These are phyloP conservation scores for Aegilops speltoides DNA, from an alignment of 176 grass and related monocot genomes.

Conservation along the genomic window DNA sequence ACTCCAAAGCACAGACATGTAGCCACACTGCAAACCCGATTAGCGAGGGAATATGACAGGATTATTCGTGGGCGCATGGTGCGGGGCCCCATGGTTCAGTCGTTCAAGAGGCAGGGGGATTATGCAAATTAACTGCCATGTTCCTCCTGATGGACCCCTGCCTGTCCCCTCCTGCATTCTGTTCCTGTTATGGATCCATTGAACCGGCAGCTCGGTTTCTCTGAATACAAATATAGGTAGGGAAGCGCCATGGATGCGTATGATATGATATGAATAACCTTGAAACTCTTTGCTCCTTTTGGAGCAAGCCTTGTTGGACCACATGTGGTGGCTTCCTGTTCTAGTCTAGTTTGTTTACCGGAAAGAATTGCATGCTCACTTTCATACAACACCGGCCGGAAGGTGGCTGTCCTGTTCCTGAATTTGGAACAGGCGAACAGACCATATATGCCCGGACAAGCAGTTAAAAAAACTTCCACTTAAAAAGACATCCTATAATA, in stretches of 20 bases:
- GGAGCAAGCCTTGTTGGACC: not conserved
- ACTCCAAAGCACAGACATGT: not conserved
- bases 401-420: not conserved
- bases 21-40: conserved; percentile 19
- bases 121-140: conserved; percentile 36
- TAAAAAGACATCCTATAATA: not conserved
- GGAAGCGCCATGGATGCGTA: not conserved
- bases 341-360: not conserved
- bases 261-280: not conserved
- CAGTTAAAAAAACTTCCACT: not conserved
- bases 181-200: conserved; percentile 11
- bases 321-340: not conserved
- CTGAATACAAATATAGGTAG: not conserved
- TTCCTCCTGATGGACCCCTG: conserved; percentile 41
- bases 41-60: conserved; percentile 24
- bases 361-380: not conserved
- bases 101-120: conserved; percentile 39
- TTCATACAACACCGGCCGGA: not conserved
- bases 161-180: conserved; percentile 29
- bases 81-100: conserved; percentile 28
- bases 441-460: not conserved
- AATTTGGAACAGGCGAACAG: not conserved
- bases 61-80: conserved; percentile 29
- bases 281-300: not conserved
- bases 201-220: conserved; percentile 10